Evolutionary conservation across 371 early-diverging fungal species (phyloP).

Genomic region (Mortierella sp.): DNA sequence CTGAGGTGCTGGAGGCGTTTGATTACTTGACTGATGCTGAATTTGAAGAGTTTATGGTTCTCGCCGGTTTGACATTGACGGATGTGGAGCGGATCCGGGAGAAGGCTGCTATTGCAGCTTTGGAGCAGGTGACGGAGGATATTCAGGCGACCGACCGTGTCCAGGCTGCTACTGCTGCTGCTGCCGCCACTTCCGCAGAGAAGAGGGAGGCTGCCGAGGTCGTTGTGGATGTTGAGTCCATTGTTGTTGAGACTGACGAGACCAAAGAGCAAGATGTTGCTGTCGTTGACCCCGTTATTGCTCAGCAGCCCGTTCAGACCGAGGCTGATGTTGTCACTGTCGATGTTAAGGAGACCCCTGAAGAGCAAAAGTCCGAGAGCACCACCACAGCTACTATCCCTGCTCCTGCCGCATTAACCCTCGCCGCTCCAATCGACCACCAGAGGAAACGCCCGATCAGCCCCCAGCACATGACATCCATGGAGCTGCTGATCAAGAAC

Average conservation of each 20-base stretch:
- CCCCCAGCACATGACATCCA: slow-evolving; percentile 48
- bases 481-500: slow-evolving; percentile 50
- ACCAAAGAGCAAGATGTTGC: background rate
- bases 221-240: background rate
- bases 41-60: slow-evolving; percentile 42
- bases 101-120: slow-evolving; percentile 36
- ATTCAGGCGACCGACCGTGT: slow-evolving; percentile 23
- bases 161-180: background rate
- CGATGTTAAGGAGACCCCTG: background rate
- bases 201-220: background rate
- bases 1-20: slow-evolving; percentile 50
- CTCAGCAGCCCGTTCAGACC: background rate
- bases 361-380: background rate
- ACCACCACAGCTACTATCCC: background rate
- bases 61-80: slow-evolving; percentile 36
- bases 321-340: background rate
- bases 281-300: too few species aligned
- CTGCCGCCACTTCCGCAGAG: background rate
- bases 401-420: background rate
- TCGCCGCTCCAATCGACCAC: background rate
- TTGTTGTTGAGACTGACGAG: background rate
- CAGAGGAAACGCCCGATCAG: slow-evolving; percentile 13
- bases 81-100: slow-evolving; percentile 50
- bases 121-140: slow-evolving; percentile 44
- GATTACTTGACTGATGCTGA: slow-evolving; percentile 50